Evolutionary conservation across 2,329 filamentous ascomycete genomes (phyloP).

Genomic region (Verticillium dahliae): DNA sequence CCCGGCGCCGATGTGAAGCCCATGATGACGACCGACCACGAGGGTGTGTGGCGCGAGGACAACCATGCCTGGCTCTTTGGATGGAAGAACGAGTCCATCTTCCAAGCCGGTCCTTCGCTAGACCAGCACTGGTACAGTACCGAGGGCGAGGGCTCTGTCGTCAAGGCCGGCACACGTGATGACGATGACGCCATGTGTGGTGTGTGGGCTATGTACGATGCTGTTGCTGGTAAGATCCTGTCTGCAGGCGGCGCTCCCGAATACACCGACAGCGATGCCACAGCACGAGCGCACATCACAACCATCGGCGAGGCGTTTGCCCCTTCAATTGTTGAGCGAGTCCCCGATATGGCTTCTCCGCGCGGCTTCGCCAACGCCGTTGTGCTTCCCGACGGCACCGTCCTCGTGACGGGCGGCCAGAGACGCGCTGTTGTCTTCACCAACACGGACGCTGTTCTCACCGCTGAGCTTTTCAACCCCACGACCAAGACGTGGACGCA

Average conservation of each 20-base stretch:
- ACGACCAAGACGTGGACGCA: slow-evolving; percentile 28
- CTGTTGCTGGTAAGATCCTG: slow-evolving; percentile 49
- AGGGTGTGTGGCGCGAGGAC: slow-evolving; percentile 40
- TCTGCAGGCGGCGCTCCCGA: slow-evolving; percentile 40
- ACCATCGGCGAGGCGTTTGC: slow-evolving; percentile 30
- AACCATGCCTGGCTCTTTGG: slow-evolving; percentile 26
- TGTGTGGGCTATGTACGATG: slow-evolving; percentile 51
- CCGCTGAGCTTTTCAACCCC: slow-evolving; percentile 40
- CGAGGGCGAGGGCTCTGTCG: slow-evolving; percentile 29
- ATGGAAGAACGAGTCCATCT: slow-evolving; percentile 40
- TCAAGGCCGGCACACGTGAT: slow-evolving; percentile 33
- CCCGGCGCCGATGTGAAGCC: slow-evolving; percentile 33
- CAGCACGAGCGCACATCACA: slow-evolving; percentile 39
- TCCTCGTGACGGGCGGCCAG: slow-evolving; percentile 43
- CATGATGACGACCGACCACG: slow-evolving; percentile 42
- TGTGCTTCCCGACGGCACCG: slow-evolving; percentile 39
- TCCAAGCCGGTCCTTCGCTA: slow-evolving; percentile 48
- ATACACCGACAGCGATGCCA: slow-evolving; percentile 36
- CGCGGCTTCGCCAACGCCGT: slow-evolving; percentile 39
- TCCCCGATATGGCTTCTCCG: slow-evolving; percentile 24
- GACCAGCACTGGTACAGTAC: slow-evolving; percentile 52
- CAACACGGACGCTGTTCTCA: slow-evolving; percentile 31
- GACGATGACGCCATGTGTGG: slow-evolving; percentile 47
- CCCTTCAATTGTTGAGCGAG: slow-evolving; percentile 16
- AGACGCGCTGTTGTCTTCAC: slow-evolving; percentile 33